These are phyloP conservation scores for grape (Vitis vinifera) DNA, from an alignment of 164 flowering plant genomes.

Conservation along the genomic window ASM3070453v1 NC_081812.1:22403001-22403500, in stretches of 20 bases:
- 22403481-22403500: too few relatives aligned
- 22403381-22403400: neutral
- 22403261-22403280: neutral
- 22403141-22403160: constrained; percentile 35
- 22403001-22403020: constrained; percentile 59
- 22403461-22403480: too few relatives aligned
- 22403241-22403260: neutral
- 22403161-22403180: constrained; percentile 40
- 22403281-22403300: neutral
- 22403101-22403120: constrained; percentile 29
- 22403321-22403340: constrained; percentile 3
- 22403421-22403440: too few relatives aligned
- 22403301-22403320: constrained; percentile 7
- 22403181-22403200: constrained; percentile 11
- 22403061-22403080: constrained; percentile 64
- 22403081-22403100: constrained; percentile 31
- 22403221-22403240: neutral
- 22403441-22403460: too few relatives aligned
- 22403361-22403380: neutral
- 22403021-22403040: constrained; percentile 39
- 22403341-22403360: constrained; percentile 7
- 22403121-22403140: constrained; percentile 11
- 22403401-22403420: too few relatives aligned
- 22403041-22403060: constrained; percentile 26
- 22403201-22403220: constrained; percentile 3